A percentile compares a stretch with the other conserved stretches of the same genome.
Conservation (phyloP, 164 flowering plant species). For the Macadamia integrifolia region DNA sequence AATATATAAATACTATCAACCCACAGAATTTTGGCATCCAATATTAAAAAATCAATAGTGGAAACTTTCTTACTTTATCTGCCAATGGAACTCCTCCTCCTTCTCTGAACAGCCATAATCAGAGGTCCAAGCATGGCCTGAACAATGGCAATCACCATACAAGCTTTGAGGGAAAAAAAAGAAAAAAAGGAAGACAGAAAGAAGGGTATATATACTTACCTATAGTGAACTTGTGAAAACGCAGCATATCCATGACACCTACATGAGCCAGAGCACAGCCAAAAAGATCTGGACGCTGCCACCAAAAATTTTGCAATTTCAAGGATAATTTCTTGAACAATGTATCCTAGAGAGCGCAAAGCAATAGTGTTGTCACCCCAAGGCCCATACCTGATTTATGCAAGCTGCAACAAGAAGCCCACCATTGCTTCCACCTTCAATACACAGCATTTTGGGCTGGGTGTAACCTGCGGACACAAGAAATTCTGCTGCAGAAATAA, state of each 20-base stretch:
- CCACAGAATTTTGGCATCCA: no score
- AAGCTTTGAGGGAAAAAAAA: neutral
- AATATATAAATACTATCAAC: no score
- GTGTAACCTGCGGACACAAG: constrained; percentile 92
- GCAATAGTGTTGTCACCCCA: neutral
- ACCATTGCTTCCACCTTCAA: constrained; percentile 99
- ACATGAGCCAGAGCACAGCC: constrained; percentile 99
- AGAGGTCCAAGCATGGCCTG: constrained; percentile 99
- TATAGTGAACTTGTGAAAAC: constrained; percentile 95
- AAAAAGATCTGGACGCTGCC: constrained; percentile 96
- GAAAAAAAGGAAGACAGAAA: neutral
- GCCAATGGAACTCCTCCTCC: constrained; percentile 90
- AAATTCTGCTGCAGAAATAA: constrained; percentile 79
- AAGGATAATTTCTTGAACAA: neutral
- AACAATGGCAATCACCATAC: constrained; percentile 14
- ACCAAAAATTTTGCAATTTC: constrained; percentile 11
- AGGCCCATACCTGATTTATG: constrained; percentile 70
- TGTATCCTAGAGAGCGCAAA: neutral
- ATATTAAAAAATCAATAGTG: neutral
- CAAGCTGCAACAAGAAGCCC: constrained; percentile 95
- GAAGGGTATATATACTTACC: constrained; percentile 40
- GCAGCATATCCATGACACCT: constrained; percentile 99
- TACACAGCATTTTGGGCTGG: constrained; percentile 68
- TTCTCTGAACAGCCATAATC: constrained; percentile 97
- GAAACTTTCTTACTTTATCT: constrained; percentile 56